A percentile compares a stretch with the other conserved stretches of the same genome.
These are phyloP conservation scores for Phytophthora pini DNA, from an alignment of 352 stramenopile species.

Conservation along the genomic window DNA sequence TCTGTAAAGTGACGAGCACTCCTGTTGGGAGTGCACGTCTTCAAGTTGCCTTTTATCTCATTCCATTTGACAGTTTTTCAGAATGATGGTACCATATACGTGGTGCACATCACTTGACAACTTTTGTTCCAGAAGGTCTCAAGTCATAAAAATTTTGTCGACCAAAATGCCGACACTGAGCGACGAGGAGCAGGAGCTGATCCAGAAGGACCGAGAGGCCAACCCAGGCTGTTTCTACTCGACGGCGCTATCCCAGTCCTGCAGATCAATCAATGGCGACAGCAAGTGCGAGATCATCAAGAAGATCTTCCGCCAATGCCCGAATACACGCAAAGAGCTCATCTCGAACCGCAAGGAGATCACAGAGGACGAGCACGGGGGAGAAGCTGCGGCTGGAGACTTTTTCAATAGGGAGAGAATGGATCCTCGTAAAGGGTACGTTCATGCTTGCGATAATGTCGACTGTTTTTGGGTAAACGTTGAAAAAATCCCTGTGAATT, in stretches of 20 bases:
- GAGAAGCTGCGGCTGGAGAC: slow-evolving; percentile 52
- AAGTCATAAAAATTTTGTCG: slow-evolving; percentile 5
- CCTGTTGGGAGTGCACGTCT: slow-evolving; percentile 12
- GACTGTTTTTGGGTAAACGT: background rate
- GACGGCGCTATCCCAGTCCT: slow-evolving; percentile 79
- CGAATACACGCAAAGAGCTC: slow-evolving; percentile 70
- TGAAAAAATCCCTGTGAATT: too few species aligned
- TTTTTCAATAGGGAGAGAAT: slow-evolving; percentile 80
- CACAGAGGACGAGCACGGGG: slow-evolving; percentile 73
- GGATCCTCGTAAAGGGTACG: slow-evolving; percentile 58
- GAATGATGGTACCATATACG: slow-evolving; percentile 24
- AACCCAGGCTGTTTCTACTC: slow-evolving; percentile 86
- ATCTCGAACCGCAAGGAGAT: slow-evolving; percentile 84
- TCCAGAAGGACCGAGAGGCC: slow-evolving; percentile 74
- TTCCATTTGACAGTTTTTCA: slow-evolving; percentile 11
- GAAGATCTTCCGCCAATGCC: slow-evolving; percentile 88
- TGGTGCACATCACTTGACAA: slow-evolving; percentile 20
- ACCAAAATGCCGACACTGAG: slow-evolving; percentile 64
- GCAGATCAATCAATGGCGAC: slow-evolving; percentile 81
- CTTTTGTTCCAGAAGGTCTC: slow-evolving; percentile 26
- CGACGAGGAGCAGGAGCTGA: slow-evolving; percentile 74
- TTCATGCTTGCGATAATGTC: background rate
- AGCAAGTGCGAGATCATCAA: slow-evolving; percentile 88
- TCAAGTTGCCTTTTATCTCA: slow-evolving; percentile 12
- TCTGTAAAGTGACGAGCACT: slow-evolving; percentile 18